Evolutionary conservation across 2,329 filamentous ascomycete genomes (phyloP), one percentile per base, ranked within the genome.

Genomic region (Colletotrichum chrysophilum): DNA sequence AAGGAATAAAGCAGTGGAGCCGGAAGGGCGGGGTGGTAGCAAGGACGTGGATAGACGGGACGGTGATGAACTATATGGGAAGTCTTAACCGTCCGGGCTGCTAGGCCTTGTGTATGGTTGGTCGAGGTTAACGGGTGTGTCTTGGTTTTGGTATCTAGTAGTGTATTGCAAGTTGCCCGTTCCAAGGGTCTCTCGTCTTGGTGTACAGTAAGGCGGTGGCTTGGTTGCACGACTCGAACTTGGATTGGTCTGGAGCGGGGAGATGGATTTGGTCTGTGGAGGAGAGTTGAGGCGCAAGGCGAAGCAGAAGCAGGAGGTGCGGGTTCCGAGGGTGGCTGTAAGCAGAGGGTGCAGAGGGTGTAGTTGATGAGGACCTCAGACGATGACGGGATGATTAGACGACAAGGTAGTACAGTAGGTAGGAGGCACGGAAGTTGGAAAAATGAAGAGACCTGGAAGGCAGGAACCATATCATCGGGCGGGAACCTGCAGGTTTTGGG

Each of bases 401-500:
- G n/a, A 21, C 26, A 36, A 30, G 43, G 55, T n/a, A 62, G 56
- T 9, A 36, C 24, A 26, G 55, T 24, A 70, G 56, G 36, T 55
- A 21, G 38, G 61, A 71, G 21, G 21, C 18, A 58, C 21, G 24
- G 24, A 12, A 13, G 55, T 26, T 24, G 21, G 55, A 7, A 28
- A 28, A 28, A 7, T 28, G 24, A 24, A 21, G 13, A 28, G 24
- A 48, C 10, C n/a, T 5, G 21, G 56, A 28, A n/a, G 56, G 28
- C 58, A 28, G 7, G 58, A 32, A 6, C 58, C 18, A 66, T 74
- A 34, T 75, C 58, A 58, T 60, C 70, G 62, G 73, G 73, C 69
- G 71, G 71, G 52, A 75, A 75, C 34, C 65, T 70, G 74, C 74
- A 76, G 48, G 56, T 71, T 71, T 76, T 71, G 74, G 74, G 71